These are phyloP conservation scores for Talaromyces nanjingensis DNA, from an alignment of 495 filamentous ascomycete species.

Conservation along the genomic window DNA sequence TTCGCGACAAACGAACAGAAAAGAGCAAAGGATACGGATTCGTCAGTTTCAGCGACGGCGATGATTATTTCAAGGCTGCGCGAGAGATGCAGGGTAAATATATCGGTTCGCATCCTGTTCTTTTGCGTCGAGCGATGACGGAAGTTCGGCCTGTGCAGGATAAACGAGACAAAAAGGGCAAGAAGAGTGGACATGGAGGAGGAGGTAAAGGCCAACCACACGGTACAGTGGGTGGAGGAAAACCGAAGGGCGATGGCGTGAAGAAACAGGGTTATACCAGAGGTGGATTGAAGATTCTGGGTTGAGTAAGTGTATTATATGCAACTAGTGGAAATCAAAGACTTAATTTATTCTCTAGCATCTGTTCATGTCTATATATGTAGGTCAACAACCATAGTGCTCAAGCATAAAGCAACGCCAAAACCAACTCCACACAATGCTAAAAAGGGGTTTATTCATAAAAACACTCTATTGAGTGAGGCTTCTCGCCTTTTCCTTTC, in stretches of 20 bases:
- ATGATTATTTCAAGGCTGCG: constrained; percentile 90
- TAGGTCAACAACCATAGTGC: background rate
- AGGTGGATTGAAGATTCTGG: constrained; percentile 69
- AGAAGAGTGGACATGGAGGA: constrained; percentile 27
- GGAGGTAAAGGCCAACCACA: constrained; percentile 17
- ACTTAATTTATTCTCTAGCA: background rate
- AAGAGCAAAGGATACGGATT: constrained; percentile 97
- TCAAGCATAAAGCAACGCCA: background rate
- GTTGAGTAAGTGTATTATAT: constrained; percentile 37
- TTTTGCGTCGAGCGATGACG: constrained; percentile 78
- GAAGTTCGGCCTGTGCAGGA: constrained; percentile 66
- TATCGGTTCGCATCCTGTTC: constrained; percentile 91
- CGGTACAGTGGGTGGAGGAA: constrained; percentile 21
- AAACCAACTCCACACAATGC: background rate
- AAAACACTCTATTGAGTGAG: background rate
- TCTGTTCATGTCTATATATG: background rate
- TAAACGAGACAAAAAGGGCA: constrained; percentile 40
- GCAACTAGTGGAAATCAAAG: background rate
- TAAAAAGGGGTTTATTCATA: background rate
- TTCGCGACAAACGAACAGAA: constrained; percentile 88
- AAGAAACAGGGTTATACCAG: constrained; percentile 78
- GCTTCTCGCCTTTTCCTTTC: background rate
- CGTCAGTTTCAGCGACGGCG: constrained; percentile 88
- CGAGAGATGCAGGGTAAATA: constrained; percentile 99
- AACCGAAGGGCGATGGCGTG: constrained; percentile 56